phyloP scores from a whole-genome alignment of 2,329 filamentous ascomycete genomes.

The Ilyonectria sp. region DNA sequence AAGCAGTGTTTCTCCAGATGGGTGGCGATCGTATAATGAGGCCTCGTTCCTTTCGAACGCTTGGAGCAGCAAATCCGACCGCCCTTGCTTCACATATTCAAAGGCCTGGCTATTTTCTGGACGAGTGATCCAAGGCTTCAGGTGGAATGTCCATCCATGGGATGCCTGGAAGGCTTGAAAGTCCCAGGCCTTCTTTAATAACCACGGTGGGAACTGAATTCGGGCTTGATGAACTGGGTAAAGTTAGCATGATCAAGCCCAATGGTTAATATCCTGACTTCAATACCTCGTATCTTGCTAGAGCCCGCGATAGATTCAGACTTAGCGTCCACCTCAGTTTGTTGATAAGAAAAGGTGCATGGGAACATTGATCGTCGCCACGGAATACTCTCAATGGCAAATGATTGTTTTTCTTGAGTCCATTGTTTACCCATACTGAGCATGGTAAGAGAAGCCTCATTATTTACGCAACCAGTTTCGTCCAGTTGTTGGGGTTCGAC shows the following conservation, averaged over 20 bases:
- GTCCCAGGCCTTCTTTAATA: slow-evolving; percentile 25
- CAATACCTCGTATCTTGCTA: not conserved
- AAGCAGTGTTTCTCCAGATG: fast-evolving
- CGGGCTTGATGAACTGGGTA: slow-evolving; percentile 13
- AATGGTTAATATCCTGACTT: not conserved
- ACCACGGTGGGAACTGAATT: slow-evolving; percentile 6
- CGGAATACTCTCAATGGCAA: not conserved
- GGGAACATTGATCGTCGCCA: not conserved
- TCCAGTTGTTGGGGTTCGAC: not conserved
- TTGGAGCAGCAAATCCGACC: fast-evolving
- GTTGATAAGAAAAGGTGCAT: not conserved
- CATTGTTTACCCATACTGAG: not conserved
- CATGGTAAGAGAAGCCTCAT: too few relatives aligned
- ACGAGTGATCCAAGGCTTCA: slow-evolving; percentile 5
- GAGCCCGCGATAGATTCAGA: not conserved
- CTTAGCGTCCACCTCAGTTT: not conserved
- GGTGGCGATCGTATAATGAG: slow-evolving; percentile 7
- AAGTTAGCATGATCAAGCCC: not conserved
- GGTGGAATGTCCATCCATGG: slow-evolving; percentile 24
- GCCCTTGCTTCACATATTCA: fast-evolving
- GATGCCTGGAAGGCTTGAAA: slow-evolving; percentile 12
- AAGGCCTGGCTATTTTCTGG: not conserved
- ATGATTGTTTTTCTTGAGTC: not conserved
- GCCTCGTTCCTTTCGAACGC: slow-evolving; percentile 8
- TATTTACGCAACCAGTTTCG: not conserved